Evolutionary conservation across 2,329 filamentous ascomycete species (phyloP), one percentile per base, ranked within the genome.

Genomic region (Neonectria hederae): DNA sequence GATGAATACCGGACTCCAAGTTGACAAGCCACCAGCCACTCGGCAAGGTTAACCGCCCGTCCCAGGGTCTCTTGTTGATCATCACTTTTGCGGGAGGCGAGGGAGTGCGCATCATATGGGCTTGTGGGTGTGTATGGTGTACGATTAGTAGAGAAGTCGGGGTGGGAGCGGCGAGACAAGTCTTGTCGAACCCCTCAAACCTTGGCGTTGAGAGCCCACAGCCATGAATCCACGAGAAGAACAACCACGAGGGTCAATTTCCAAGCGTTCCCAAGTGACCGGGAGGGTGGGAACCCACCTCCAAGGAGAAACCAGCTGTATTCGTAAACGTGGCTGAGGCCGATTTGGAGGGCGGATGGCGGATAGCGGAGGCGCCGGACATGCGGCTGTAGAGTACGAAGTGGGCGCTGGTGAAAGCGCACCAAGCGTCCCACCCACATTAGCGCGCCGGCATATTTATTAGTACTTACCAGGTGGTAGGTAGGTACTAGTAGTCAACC

Each of bases 301-400:
- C 32, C 55, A 51, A 30, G 11, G 10, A 30, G 45, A n/a, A 11
- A n/a, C n/a, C n/a, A n/a, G n/a, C n/a, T 43, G 30, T 22, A 32
- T 32, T 32, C 22, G 9, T 52, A 24, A 26, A 52, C 22, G 45
- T 58, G 46, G 45, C 55, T 58, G 46, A 51, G 17, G 53, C 24
- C 32, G 24, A 30, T 42, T 57, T 51, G 38, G 38, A 42, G 19
- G n/a, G n/a, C 17, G n/a, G 38, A 35, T 30, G n/a, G 28, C 28
- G 28, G 28, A 28, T 48, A 14, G 19, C 46, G n/a, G 45, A 26
- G 55, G 55, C 55, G 55, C 55, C 53, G 30, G 26, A n/a, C n/a
- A n/a, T n/a, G n/a, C 35, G 35, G 13, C 5, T 14, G 30, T 32
- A 14, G 5, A 35, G 32, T 35, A 14, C 32, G 32, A 14, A 35